Evolutionary conservation across 2,329 filamentous ascomycete species (phyloP).

Genomic region (Sporothrix euskadiensis): DNA sequence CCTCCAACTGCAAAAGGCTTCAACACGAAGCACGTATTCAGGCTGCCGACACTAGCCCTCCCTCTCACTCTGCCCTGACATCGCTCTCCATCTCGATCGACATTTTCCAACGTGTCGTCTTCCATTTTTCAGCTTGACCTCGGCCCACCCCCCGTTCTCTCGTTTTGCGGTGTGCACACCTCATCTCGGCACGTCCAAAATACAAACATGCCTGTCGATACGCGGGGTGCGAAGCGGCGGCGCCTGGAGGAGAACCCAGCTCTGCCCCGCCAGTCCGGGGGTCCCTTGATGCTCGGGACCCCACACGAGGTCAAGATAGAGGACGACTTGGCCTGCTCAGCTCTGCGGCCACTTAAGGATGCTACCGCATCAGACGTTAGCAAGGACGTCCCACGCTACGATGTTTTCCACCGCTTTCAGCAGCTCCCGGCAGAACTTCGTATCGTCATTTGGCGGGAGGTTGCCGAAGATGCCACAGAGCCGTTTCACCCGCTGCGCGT

Average conservation of each 20-base stretch:
- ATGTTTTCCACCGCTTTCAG: conserved; percentile 24
- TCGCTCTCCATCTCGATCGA: too few relatives aligned
- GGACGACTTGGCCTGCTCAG: neutral
- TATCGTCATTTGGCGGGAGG: conserved; percentile 29
- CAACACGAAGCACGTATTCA: too few relatives aligned
- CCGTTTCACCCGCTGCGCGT: conserved; percentile 32
- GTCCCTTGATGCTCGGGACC: neutral
- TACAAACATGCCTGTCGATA: neutral
- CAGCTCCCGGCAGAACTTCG: conserved; percentile 31
- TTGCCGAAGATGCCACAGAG: neutral
- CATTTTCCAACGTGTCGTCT: too few relatives aligned
- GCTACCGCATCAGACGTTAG: neutral
- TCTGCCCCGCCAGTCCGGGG: neutral
- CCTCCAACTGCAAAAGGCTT: too few relatives aligned
- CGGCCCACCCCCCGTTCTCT: too few relatives aligned
- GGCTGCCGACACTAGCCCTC: too few relatives aligned
- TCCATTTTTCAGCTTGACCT: too few relatives aligned
- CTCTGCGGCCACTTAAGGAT: neutral
- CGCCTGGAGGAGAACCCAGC: neutral
- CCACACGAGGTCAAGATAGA: neutral
- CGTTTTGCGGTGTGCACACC: too few relatives aligned
- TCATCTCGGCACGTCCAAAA: neutral
- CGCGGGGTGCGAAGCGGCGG: neutral
- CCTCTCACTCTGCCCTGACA: too few relatives aligned
- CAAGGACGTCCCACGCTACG: neutral